A percentile compares a stretch with the other conserved stretches of the same genome.
Evolutionary conservation across 2,329 filamentous ascomycete species (phyloP).

Genomic region (Fusarium keratoplasticum): DNA sequence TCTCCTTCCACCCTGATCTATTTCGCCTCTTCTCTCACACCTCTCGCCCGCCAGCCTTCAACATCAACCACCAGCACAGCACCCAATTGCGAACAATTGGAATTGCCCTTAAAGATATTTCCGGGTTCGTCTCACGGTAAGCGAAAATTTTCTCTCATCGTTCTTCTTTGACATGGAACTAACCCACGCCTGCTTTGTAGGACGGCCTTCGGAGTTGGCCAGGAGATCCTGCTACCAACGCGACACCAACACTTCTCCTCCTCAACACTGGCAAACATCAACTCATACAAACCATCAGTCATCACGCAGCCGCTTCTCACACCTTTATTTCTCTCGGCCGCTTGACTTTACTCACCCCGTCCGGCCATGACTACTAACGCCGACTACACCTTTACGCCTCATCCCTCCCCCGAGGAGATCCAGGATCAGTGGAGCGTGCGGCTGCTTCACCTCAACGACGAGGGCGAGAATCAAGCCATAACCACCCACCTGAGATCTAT

Average conservation of each 20-base stretch:
- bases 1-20: background rate
- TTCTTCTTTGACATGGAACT: background rate
- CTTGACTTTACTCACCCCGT: no score
- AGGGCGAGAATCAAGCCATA: background rate
- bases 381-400: background rate
- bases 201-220: background rate
- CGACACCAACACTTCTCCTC: background rate
- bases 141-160: fast-evolving
- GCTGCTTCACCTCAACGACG: background rate
- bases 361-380: background rate
- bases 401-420: background rate
- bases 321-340: background rate
- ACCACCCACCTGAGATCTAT: background rate
- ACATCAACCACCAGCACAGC: background rate
- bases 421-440: background rate
- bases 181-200: background rate
- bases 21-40: background rate
- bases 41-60: background rate
- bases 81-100: background rate
- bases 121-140: background rate
- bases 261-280: background rate
- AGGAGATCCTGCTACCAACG: background rate
- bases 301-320: background rate
- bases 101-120: background rate
- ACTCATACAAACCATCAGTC: background rate